Evolutionary conservation across 768 basidiomycete species (phyloP).

Genomic region (Butyriboletus loyo): DNA sequence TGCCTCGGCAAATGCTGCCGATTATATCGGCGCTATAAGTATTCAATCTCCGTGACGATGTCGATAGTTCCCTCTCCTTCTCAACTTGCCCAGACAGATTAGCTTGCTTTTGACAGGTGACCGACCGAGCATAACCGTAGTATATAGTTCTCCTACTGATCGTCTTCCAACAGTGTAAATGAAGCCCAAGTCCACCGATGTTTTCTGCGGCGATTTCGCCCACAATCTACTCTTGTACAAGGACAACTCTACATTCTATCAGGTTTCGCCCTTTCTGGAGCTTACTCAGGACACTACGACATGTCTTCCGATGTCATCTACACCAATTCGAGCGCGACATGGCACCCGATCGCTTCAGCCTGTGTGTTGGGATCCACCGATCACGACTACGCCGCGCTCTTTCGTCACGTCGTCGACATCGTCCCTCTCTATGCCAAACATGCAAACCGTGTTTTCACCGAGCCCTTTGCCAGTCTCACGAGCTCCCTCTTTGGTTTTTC

Average conservation of each 20-base stretch:
- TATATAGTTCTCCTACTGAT: not conserved
- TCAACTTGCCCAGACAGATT: not conserved
- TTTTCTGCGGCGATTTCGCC: constrained; percentile 8
- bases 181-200: not conserved
- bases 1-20: constrained; percentile 25
- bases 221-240: constrained; percentile 7
- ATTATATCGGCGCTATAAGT: constrained; percentile 11
- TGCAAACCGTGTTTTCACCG: constrained; percentile 23
- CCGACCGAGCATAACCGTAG: not conserved
- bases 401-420: constrained; percentile 13
- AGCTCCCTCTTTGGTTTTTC: constrained; percentile 15
- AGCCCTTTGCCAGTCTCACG: constrained; percentile 24
- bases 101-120: constrained; percentile 18
- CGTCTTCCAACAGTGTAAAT: not conserved
- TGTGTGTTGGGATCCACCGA: not conserved
- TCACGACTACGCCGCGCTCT: constrained; percentile 7
- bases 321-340: constrained; percentile 10
- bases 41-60: constrained; percentile 14
- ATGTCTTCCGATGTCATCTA: constrained; percentile 7
- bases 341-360: not conserved
- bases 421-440: constrained; percentile 3
- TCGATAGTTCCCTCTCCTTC: not conserved
- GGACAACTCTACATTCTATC: constrained; percentile 6
- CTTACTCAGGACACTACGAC: not conserved
- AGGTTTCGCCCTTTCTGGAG: not conserved